Evolutionary conservation across 202 grass and related monocot genomes (phyloP).

Genomic region (Eragrostis tef): DNA sequence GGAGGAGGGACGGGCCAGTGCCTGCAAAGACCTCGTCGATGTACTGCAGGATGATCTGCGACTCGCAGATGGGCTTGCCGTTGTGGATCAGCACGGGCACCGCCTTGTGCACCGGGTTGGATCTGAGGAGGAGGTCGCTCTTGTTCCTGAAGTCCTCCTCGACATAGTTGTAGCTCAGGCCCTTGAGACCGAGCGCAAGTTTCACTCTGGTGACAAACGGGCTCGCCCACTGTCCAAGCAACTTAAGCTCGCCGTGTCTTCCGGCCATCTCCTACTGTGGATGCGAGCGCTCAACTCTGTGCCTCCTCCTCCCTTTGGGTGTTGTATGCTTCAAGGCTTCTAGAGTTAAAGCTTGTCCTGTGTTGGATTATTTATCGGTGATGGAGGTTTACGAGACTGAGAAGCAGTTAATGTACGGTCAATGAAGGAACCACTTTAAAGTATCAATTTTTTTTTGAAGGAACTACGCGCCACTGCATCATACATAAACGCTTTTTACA

Average conservation of each 20-base stretch:
- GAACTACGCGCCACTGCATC: neutral
- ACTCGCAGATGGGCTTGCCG: constrained; percentile 50
- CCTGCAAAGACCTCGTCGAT: constrained; percentile 47
- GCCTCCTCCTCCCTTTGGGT: no score
- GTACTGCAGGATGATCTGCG: constrained; percentile 52
- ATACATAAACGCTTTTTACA: neutral
- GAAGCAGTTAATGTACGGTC: neutral
- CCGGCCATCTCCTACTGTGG: constrained; percentile 27
- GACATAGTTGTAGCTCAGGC: constrained; percentile 48
- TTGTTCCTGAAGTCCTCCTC: constrained; percentile 58
- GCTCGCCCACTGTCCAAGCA: constrained; percentile 55
- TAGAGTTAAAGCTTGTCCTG: neutral
- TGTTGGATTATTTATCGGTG: neutral
- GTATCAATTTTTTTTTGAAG: no score
- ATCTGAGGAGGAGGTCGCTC: constrained; percentile 48
- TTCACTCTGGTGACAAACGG: constrained; percentile 40
- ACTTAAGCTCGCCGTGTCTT: constrained; percentile 43
- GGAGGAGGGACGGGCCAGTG: constrained; percentile 35
- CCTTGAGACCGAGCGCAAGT: constrained; percentile 50
- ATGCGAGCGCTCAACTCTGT: neutral
- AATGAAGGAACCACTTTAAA: neutral
- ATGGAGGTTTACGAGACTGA: neutral
- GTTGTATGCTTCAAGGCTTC: neutral
- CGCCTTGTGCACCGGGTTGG: constrained; percentile 54
- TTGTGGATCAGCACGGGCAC: constrained; percentile 47